These are phyloP conservation scores for Nemania bipapillata DNA, from an alignment of 2,329 filamentous ascomycete genomes.

Conservation along the genomic window DNA sequence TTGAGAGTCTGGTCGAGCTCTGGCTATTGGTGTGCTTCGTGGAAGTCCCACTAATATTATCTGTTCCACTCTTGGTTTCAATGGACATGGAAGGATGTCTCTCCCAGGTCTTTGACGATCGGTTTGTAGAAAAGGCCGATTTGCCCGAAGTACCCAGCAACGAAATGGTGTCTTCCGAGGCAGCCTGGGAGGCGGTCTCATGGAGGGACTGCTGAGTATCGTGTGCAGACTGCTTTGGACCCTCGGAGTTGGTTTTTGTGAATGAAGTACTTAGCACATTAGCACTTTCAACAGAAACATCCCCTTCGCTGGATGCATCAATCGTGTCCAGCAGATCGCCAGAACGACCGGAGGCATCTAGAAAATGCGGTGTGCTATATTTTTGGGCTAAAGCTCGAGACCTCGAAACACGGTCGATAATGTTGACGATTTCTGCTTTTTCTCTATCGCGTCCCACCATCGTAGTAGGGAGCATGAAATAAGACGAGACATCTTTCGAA, in stretches of 20 bases:
- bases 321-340: slow-evolving; percentile 61
- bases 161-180: slow-evolving; percentile 59
- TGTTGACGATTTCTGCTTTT: slow-evolving; percentile 72
- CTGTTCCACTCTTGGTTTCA: slow-evolving; percentile 60
- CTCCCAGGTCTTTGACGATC: slow-evolving; percentile 61
- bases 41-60: slow-evolving; percentile 58
- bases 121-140: slow-evolving; percentile 54
- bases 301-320: slow-evolving; percentile 69
- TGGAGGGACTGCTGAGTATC: slow-evolving; percentile 56
- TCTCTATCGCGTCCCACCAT: slow-evolving; percentile 85
- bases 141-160: slow-evolving; percentile 61
- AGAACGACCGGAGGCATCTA: slow-evolving; percentile 65
- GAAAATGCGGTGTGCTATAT: slow-evolving; percentile 59
- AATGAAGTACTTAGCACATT: slow-evolving; percentile 63
- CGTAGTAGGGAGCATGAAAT: slow-evolving; percentile 83
- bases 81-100: slow-evolving; percentile 63
- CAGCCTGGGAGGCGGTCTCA: slow-evolving; percentile 44
- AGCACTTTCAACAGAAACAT: slow-evolving; percentile 66
- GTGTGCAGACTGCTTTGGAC: slow-evolving; percentile 55
- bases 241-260: slow-evolving; percentile 58
- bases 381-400: slow-evolving; percentile 65
- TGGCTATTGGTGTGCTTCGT: slow-evolving; percentile 60
- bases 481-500: slow-evolving; percentile 88
- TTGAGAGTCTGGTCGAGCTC: slow-evolving; percentile 62
- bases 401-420: slow-evolving; percentile 80